Percentiles rank a stretch among this genome's conserved stretches.
phyloP scores from a whole-genome alignment of 306 rosid genomes.

The Neltuma alba region DNA sequence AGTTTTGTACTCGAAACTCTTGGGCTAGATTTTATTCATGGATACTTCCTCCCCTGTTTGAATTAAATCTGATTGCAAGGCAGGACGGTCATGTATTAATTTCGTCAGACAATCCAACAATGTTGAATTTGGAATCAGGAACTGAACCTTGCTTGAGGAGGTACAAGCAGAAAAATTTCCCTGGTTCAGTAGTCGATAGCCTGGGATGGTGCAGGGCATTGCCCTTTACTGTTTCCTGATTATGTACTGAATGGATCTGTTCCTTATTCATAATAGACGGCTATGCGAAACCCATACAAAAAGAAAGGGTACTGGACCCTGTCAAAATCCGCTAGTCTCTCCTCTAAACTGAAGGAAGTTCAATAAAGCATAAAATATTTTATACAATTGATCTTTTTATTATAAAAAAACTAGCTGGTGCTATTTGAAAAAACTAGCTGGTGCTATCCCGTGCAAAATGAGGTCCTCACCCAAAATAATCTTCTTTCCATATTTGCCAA shows the following conservation, averaged over 20 bases:
- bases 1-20: not conserved
- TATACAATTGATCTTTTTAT: no score
- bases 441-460: no score
- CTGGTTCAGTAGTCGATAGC: not conserved
- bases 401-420: no score
- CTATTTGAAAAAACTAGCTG: no score
- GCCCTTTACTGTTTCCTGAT: no score
- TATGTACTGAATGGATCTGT: no score
- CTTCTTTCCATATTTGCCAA: no score
- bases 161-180: slow-evolving; percentile 16
- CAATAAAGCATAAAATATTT: no score
- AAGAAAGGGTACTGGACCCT: not conserved
- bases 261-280: no score
- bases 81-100: not conserved
- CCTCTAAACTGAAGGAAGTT: not conserved
- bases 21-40: not conserved
- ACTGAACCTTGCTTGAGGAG: slow-evolving; percentile 16
- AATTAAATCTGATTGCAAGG: slow-evolving; percentile 3
- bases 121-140: slow-evolving; percentile 14
- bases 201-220: no score
- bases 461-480: no score
- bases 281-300: not conserved
- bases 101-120: not conserved
- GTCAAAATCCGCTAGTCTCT: not conserved
- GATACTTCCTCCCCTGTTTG: slow-evolving; percentile 21